Base-by-base conservation (phyloP, 331 rosid genomes). In the Erythrophleum ivorense region DNA sequence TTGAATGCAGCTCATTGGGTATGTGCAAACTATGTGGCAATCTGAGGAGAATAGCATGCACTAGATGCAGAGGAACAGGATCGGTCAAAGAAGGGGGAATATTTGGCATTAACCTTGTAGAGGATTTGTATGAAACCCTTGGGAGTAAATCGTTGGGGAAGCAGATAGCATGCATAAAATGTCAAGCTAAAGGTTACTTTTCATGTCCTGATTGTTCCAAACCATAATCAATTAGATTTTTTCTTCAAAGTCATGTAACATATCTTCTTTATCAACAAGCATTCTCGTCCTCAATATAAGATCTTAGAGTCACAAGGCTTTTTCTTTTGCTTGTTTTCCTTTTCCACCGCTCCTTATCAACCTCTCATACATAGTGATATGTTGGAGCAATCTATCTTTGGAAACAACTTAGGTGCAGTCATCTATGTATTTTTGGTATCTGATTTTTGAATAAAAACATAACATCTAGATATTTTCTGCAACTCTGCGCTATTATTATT, bases 21-120 rank as follows among this genome's bases (percentile, higher is more conserved):
- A 80, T 95, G 94, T 95, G 98, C 92, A 95, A 88, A 88, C 81
- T 86, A 82, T 95, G 99, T 63, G 99, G 98, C 58, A 88, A 95
- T 77, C 48, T 93, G 76, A 86, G 87, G 89, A 86, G 89, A 88
- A 84, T 86, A 86, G 98, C 98, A 34, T 95, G 99, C 87, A 69
- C 90, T 40, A 86, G 67, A 76, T 93, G 99, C 70, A 87, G 31
- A 89, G 98, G 97, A 85, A 88, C 86, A 34, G 99, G 98, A 71
- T 82, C 85, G 0, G 62, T 90, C 78, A 93, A 76, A 83, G 90
- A 90, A 85, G 98, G 92, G 7, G 91, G 83, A 52, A 60, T 86
- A 12, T 76, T 87, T 29, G 88, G 92, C 48, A 53, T 82, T 3
- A 83, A 69, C 53, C 69, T 90, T 53, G 68, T 86, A 24, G 86